A percentile compares a stretch with the other conserved stretches of the same genome.
Conservation (phyloP, 2,329 filamentous ascomycete species). For the Talaromyces marneffei region DNA sequence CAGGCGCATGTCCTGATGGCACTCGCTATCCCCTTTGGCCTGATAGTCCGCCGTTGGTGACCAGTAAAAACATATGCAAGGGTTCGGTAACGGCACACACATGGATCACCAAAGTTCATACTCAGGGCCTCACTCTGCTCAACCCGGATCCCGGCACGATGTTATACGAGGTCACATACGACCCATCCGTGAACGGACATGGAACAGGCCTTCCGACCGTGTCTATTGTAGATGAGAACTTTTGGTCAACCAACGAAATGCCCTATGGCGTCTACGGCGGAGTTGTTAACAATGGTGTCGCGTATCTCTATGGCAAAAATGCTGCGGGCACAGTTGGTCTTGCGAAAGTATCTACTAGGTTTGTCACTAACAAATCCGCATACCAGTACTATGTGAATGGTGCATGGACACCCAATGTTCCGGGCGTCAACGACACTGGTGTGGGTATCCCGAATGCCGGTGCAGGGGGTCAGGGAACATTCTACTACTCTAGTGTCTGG, state of each 20-base stretch:
- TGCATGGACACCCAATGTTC: slow-evolving; percentile 7
- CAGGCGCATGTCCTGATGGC: slow-evolving; percentile 14
- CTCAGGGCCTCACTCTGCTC: slow-evolving; percentile 14
- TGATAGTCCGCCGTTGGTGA: slow-evolving; percentile 21
- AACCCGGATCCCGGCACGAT: slow-evolving; percentile 18
- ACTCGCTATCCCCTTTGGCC: slow-evolving; percentile 23
- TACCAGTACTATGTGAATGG: slow-evolving; percentile 12
- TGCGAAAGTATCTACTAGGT: slow-evolving; percentile 1
- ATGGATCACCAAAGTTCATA: slow-evolving; percentile 22
- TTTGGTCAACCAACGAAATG: slow-evolving; percentile 19
- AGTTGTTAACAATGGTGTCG: slow-evolving; percentile 1
- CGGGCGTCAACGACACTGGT: slow-evolving; percentile 7
- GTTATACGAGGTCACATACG: slow-evolving; percentile 22
- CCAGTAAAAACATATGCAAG: slow-evolving; percentile 12
- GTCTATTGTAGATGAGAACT: slow-evolving; percentile 18
- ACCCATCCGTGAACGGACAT: slow-evolving; percentile 7
- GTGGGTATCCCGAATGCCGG: slow-evolving; percentile 23
- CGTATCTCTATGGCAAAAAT: slow-evolving; percentile 10
- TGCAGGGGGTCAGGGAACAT: slow-evolving; percentile 26
- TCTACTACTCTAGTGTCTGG: slow-evolving; percentile 25
- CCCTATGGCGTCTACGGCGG: slow-evolving; percentile 16
- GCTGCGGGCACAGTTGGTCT: slow-evolving; percentile 7
- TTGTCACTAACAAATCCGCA: slow-evolving; percentile 4
- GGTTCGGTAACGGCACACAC: slow-evolving; percentile 17
- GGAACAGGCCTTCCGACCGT: slow-evolving; percentile 17